phyloP scores from a whole-genome alignment of 225 moss, liverwort and hornwort species.

The Bryoerythrophyllum caledonicum region DNA sequence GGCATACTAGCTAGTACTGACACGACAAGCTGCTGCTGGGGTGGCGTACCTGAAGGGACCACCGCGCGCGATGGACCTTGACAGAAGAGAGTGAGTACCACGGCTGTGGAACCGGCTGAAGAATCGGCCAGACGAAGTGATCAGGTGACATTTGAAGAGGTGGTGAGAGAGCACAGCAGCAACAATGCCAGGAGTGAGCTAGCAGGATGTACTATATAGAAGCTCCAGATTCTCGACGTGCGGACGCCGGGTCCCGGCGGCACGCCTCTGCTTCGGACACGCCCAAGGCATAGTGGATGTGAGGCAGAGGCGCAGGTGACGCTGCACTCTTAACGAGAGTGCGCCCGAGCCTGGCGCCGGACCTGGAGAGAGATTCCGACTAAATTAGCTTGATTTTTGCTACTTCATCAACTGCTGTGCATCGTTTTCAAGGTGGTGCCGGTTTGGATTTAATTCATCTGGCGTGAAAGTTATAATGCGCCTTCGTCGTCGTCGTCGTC shows the following conservation, averaged over 20 bases:
- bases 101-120: background rate
- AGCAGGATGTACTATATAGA: too few species aligned
- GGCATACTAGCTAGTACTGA: background rate
- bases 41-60: background rate
- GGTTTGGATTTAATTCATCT: too few species aligned
- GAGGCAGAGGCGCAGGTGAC: too few species aligned
- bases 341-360: background rate
- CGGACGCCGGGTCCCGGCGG: background rate
- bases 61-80: background rate
- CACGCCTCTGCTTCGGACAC: background rate
- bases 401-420: too few species aligned
- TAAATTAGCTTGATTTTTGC: too few species aligned
- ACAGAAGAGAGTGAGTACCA: conserved; percentile 52
- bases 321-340: background rate
- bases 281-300: background rate
- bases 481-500: too few species aligned
- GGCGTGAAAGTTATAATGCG: too few species aligned
- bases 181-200: background rate
- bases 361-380: too few species aligned
- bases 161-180: conserved; percentile 49
- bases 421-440: too few species aligned
- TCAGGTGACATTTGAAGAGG: conserved; percentile 47
- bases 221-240: background rate
- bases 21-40: too few species aligned
- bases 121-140: too few species aligned